Conservation (phyloP, 768 basidiomycete genomes). For the Russula compacta region DNA sequence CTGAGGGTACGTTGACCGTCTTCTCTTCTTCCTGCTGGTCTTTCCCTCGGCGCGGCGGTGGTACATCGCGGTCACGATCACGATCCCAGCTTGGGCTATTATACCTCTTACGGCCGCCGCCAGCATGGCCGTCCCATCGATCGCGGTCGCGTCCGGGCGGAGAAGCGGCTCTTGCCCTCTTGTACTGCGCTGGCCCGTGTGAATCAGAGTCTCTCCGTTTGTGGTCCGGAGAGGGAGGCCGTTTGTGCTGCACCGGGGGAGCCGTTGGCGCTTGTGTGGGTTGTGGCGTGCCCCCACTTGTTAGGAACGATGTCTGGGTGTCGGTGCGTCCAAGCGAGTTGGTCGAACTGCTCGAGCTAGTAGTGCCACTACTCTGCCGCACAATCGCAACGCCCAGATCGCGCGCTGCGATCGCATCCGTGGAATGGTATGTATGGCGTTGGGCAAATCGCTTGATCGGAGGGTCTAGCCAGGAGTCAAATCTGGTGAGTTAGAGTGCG, state of each 20-base stretch:
- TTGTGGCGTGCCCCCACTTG: slow-evolving; percentile 26
- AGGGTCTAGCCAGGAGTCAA: slow-evolving; percentile 48
- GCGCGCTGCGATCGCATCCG: slow-evolving; percentile 80
- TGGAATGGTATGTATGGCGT: slow-evolving; percentile 70
- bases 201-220: slow-evolving; percentile 36
- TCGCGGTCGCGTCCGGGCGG: slow-evolving; percentile 45
- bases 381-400: slow-evolving; percentile 77
- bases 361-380: slow-evolving; percentile 21
- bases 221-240: slow-evolving; percentile 29
- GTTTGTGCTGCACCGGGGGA: slow-evolving; percentile 25
- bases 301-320: slow-evolving; percentile 13
- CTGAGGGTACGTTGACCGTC: slow-evolving; percentile 30
- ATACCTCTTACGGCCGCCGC: slow-evolving; percentile 31
- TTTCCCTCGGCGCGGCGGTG: slow-evolving; percentile 29
- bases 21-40: slow-evolving; percentile 41
- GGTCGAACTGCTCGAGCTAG: slow-evolving; percentile 13
- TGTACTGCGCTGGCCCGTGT: slow-evolving; percentile 32
- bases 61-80: slow-evolving; percentile 36
- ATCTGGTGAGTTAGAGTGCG: neutral
- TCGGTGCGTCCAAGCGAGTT: slow-evolving; percentile 19
- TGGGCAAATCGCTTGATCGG: slow-evolving; percentile 88
- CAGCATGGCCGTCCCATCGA: slow-evolving; percentile 29
- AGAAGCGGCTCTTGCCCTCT: slow-evolving; percentile 39
- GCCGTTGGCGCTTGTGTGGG: slow-evolving; percentile 30
- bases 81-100: slow-evolving; percentile 38